These are phyloP conservation scores for Elsinoe necatrix DNA, from an alignment of 2,329 filamentous ascomycete genomes.

Conservation along the genomic window DNA sequence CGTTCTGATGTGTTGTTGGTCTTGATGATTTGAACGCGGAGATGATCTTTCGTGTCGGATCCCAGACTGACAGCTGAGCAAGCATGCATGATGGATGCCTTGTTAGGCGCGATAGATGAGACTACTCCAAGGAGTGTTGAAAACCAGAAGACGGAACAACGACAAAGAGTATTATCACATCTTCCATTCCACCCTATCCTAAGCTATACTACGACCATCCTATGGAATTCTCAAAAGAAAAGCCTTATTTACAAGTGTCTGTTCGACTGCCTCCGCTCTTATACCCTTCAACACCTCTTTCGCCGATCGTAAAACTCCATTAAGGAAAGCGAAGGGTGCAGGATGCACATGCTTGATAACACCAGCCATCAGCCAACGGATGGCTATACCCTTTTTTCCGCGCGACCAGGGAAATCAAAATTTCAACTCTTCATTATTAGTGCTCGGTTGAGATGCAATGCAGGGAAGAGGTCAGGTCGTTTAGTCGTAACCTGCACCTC, in stretches of 20 bases:
- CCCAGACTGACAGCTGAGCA: no score
- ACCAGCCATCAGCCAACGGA: constrained; percentile 2
- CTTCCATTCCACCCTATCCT: constrained; percentile 9
- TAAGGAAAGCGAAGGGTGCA: background rate
- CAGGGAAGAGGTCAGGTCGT: background rate
- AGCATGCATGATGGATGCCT: no score
- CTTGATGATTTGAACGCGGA: no score
- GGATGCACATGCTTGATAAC: background rate
- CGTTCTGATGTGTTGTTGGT: no score
- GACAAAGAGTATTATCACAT: constrained; percentile 1
- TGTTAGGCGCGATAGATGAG: no score
- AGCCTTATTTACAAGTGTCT: constrained; percentile 10
- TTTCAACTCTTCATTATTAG: constrained; percentile 13
- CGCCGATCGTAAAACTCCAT: constrained; percentile 3
- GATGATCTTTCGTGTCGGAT: no score
- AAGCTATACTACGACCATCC: constrained; percentile 8
- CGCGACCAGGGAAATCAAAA: background rate
- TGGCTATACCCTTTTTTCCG: constrained; percentile 2
- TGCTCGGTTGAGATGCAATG: background rate
- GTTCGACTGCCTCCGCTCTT: background rate
- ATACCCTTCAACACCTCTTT: background rate
- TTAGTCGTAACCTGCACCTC: constrained; percentile 56
- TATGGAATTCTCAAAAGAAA: constrained; percentile 11
- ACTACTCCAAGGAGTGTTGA: no score
- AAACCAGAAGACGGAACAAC: no score